A percentile compares a stretch with the other conserved stretches of the same genome.
These are phyloP conservation scores for Aphanomyces stellatus DNA, from an alignment of 352 stramenopile genomes.

Conservation along the genomic window DNA sequence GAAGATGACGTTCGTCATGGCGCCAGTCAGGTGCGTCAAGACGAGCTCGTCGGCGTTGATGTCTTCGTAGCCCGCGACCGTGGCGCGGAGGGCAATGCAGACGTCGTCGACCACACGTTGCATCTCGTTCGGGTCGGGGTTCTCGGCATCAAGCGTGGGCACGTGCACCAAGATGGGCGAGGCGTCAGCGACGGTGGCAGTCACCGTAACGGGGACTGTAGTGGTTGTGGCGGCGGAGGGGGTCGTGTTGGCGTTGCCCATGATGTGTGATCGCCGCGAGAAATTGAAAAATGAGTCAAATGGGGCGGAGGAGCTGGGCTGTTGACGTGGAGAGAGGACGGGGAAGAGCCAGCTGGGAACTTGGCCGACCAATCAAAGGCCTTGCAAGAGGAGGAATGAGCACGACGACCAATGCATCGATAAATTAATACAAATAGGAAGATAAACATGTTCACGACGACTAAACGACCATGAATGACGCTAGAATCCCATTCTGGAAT, in stretches of 20 bases:
- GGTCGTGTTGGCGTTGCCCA: background rate
- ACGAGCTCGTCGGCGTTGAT: background rate
- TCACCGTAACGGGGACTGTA: background rate
- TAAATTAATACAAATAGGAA: too few species aligned
- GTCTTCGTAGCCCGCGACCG: background rate
- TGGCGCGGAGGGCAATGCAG: background rate
- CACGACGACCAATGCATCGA: too few species aligned
- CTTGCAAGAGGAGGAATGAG: too few species aligned
- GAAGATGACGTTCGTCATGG: constrained; percentile 85
- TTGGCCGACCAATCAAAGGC: too few species aligned
- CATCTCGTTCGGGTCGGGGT: background rate
- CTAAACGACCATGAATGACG: too few species aligned
- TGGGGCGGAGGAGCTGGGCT: too few species aligned
- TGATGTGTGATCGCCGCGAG: background rate
- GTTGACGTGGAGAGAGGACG: background rate
- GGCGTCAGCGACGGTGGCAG: background rate
- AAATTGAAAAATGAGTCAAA: background rate
- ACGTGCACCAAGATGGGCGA: background rate
- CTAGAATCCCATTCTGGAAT: too few species aligned
- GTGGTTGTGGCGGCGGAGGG: background rate
- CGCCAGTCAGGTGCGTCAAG: constrained; percentile 25
- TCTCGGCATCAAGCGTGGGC: background rate
- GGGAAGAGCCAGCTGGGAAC: too few species aligned
- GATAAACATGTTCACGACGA: too few species aligned
- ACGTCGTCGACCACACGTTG: background rate